Base-by-base conservation (phyloP, 2,329 filamentous ascomycete genomes). In the Penicillium sp. region DNA sequence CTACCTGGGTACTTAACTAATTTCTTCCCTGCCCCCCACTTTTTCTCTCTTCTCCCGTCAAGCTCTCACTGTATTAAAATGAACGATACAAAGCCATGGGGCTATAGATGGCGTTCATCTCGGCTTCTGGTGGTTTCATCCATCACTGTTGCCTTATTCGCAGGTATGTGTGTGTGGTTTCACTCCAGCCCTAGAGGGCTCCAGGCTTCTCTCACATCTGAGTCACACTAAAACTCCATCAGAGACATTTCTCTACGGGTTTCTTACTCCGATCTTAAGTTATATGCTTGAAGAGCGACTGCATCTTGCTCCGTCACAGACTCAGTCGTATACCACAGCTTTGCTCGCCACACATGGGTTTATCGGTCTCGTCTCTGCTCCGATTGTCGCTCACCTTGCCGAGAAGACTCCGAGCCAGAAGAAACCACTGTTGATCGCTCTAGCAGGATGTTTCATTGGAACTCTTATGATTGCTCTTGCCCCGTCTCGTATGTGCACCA, bases 341-440 rank as follows among this genome's bases (percentile, higher is more conserved):
- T 37, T 67, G 4, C 61, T 69, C 25, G 44, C 58, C 3, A 10
- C 59, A 0, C 52, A 68, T 52, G 65, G 60, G 5, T 29, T 57
- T 12, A 46, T 59, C 3, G 40, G 57, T 12, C 46, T 65, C 2
- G 23, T 67, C 15, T 38, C 61, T 3, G 56, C 54, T 25, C 58
- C 58, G 3, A 34, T 59, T 16, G 38, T 62, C 29, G 58, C 49
- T 2, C 45, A 59, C 29, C 21, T 68, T 39, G 63, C 66, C 9
- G 69, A 71, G 46, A 65, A 64, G 34, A 60, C 64, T 3, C 47
- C 64, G 7, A 64, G 55, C 27, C 59, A 65, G 16, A 64, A 62
- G 50, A 52, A 37, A 13, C 64, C 66, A 3, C 53, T 71, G 8
- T 52, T 72, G 18, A 23, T 69, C 6, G 50, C 64, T 10, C 58